These are phyloP conservation scores for Adiantum capillusveneris DNA, from an alignment of 75 land plant genomes.

Conservation along the genomic window DNA sequence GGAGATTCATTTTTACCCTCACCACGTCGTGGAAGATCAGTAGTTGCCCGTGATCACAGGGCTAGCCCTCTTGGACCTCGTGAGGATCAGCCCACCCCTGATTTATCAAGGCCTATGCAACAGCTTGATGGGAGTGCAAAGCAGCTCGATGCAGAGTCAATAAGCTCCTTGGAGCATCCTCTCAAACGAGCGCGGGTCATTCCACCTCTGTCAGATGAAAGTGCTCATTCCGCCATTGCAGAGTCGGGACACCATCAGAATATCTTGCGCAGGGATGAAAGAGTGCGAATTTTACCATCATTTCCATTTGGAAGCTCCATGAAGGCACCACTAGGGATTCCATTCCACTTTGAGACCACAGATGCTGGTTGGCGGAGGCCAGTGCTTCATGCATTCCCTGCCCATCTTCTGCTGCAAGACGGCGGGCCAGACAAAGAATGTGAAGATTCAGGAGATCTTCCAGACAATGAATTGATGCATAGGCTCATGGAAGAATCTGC, in stretches of 20 bases:
- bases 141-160: constrained; percentile 27
- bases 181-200: constrained; percentile 17
- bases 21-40: constrained; percentile 38
- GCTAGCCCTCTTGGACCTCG: constrained; percentile 56
- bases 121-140: constrained; percentile 33
- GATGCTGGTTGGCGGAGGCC: constrained; percentile 47
- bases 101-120: constrained; percentile 47
- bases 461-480: constrained; percentile 46
- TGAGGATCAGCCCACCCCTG: constrained; percentile 30
- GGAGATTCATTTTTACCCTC: constrained; percentile 46
- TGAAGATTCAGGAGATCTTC: constrained; percentile 23
- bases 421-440: constrained; percentile 18
- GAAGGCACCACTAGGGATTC: constrained; percentile 63
- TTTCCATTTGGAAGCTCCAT: constrained; percentile 28
- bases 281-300: not conserved
- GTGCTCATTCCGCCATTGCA: not conserved
- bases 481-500: constrained; percentile 58
- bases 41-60: constrained; percentile 35
- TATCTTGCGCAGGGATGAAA: not conserved
- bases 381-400: not conserved
- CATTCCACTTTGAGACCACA: constrained; percentile 56
- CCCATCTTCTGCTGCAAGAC: constrained; percentile 4
- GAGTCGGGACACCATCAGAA: not conserved
- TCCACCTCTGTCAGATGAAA: constrained; percentile 10
- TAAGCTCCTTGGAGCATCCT: constrained; percentile 10